These are phyloP conservation scores for Pythium utonaiense DNA, from an alignment of 352 stramenopile species.

Conservation along the genomic window DNA sequence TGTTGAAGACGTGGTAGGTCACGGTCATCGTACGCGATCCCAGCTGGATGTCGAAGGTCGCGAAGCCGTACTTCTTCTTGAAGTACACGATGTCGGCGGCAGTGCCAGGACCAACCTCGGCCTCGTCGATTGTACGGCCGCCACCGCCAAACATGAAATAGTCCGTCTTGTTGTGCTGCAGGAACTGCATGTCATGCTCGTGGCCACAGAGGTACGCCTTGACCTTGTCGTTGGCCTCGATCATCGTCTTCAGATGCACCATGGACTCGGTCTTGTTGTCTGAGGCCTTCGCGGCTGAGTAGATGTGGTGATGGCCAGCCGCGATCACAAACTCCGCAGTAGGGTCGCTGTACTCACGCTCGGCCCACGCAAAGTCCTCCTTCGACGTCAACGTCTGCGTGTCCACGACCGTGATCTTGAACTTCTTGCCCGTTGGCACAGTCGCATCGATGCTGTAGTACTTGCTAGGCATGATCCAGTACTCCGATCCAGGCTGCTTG, in stretches of 20 bases:
- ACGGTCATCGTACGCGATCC: constrained; percentile 23
- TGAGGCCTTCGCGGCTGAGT: constrained; percentile 26
- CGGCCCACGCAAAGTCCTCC: constrained; percentile 25
- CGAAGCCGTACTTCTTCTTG: constrained; percentile 34
- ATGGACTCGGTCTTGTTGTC: constrained; percentile 31
- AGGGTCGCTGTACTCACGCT: constrained; percentile 22
- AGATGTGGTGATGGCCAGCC: constrained; percentile 34
- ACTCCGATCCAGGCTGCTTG: constrained; percentile 22
- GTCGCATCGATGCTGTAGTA: constrained; percentile 32
- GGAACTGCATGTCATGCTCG: constrained; percentile 43
- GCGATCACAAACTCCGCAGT: constrained; percentile 26
- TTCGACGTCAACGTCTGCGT: constrained; percentile 27
- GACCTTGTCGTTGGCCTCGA: constrained; percentile 26
- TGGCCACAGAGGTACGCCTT: constrained; percentile 38
- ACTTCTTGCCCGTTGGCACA: constrained; percentile 21
- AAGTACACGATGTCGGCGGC: constrained; percentile 32
- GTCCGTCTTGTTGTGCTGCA: constrained; percentile 26
- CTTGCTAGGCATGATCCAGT: constrained; percentile 39
- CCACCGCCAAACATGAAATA: constrained; percentile 40
- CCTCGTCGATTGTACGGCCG: constrained; percentile 29
- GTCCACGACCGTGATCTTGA: constrained; percentile 36
- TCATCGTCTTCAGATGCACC: constrained; percentile 23
- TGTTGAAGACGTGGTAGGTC: constrained; percentile 38
- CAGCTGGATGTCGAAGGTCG: constrained; percentile 31
- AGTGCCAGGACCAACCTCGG: constrained; percentile 25